Evolutionary conservation across 2,329 filamentous ascomycete genomes (phyloP).

Genomic region (Ascochyta clinopodiicola): DNA sequence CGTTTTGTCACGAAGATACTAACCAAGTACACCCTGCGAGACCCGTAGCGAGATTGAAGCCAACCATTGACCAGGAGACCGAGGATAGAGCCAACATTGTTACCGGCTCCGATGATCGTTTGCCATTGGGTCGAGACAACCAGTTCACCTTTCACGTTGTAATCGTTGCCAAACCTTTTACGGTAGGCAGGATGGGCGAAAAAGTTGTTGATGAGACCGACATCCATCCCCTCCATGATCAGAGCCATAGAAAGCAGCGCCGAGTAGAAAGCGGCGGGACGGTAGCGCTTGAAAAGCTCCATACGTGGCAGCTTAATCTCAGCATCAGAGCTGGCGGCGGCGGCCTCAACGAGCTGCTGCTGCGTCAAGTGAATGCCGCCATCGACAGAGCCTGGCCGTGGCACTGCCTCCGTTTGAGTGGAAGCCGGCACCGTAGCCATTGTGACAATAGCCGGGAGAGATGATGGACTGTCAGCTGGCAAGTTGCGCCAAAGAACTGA

Average conservation of each 20-base stretch:
- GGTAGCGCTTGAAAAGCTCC: constrained; percentile 24
- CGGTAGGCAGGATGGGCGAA: constrained; percentile 57
- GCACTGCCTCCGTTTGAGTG: constrained; percentile 9
- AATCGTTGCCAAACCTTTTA: constrained; percentile 42
- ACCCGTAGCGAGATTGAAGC: constrained; percentile 49
- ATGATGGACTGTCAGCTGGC: not conserved
- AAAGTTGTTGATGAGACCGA: constrained; percentile 79
- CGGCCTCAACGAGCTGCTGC: constrained; percentile 24
- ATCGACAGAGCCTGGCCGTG: constrained; percentile 12
- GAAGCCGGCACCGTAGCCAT: constrained; percentile 19
- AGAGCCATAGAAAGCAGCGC: constrained; percentile 83
- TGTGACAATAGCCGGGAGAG: constrained; percentile 1
- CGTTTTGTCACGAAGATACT: constrained; percentile 38
- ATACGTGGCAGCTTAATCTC: constrained; percentile 19
- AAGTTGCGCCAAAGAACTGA: too few relatives aligned
- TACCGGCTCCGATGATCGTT: constrained; percentile 49
- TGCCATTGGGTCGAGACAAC: constrained; percentile 51
- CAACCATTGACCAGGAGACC: constrained; percentile 50
- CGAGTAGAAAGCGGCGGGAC: constrained; percentile 73
- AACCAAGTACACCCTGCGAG: constrained; percentile 49
- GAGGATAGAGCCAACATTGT: constrained; percentile 46
- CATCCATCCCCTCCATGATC: constrained; percentile 85
- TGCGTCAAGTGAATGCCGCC: constrained; percentile 16
- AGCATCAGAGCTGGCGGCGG: constrained; percentile 15
- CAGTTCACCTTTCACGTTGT: constrained; percentile 36